Base-by-base conservation (phyloP, 2,329 filamentous ascomycete species). In the Trichoderma gracile region DNA sequence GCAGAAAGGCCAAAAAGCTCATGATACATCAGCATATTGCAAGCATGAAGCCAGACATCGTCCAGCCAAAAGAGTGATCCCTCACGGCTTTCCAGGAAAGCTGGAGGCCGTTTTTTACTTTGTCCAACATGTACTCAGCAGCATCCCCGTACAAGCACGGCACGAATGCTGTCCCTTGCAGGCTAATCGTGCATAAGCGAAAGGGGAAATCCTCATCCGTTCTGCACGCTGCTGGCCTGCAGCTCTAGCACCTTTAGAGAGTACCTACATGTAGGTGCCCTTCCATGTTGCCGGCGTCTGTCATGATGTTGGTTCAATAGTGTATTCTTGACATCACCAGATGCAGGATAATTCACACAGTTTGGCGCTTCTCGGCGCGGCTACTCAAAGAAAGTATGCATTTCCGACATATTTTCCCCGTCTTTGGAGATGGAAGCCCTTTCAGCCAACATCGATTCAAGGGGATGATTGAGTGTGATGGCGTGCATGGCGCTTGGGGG, bases 171-270 rank as follows among this genome's bases (percentile, higher is more conserved):
- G 55, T 42, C 45, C 25, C 27, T 40, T 49, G 45, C 21, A 40
- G n/a, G 10, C 47, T 59, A 49, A 10, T 9, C 25, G 56, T 59
- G 56, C 45, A 59, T 59, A 59, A 59, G 27, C 30, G 56, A 40
- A 33, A 40, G 27, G 27, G 42, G 38, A 19, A 21, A 8, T 25
- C 3, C 33, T 42, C 52, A 42, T 33, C 33, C 33, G 49, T 33
- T 33, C 21, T 33, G 27, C 25, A 25, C 49, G 30, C 27, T 21
- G 49, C n/a, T 19, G 50, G 14, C 30, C 23, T 40, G 50, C 50
- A 8, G 30, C 19, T 40, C 30, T 54, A 47, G 19, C 9, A 23
- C 15, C 30, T 30, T 30, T 30, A 30, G 7, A 1, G 8, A 5
- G 19, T 52, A 15, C 10, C 10, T 33, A n/a, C 40, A n/a, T 43